Evolutionary conservation across 331 rosid genomes (phyloP).

Genomic region (Saraca asoca): DNA sequence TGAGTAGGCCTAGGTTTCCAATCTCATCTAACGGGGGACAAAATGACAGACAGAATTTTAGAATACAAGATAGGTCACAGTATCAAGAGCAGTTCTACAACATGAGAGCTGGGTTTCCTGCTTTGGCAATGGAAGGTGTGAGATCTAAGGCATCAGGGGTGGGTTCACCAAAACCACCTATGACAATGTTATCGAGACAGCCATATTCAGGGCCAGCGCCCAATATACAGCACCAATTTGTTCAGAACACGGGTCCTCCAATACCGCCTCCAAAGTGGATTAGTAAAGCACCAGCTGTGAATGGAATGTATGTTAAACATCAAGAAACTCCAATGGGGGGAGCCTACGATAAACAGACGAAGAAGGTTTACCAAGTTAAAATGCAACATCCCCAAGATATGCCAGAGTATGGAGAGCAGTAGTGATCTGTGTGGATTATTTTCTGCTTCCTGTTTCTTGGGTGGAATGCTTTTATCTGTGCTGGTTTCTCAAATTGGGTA

Average conservation of each 20-base stretch:
- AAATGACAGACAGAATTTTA: slow-evolving; percentile 62
- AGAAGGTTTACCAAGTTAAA: slow-evolving; percentile 70
- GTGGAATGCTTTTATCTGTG: slow-evolving; percentile 17
- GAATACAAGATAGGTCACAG: slow-evolving; percentile 59
- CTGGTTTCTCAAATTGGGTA: slow-evolving; percentile 33
- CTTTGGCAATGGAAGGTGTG: slow-evolving; percentile 54
- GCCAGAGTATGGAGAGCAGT: slow-evolving; percentile 45
- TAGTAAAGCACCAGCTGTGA: slow-evolving; percentile 48
- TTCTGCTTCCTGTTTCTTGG: slow-evolving; percentile 32
- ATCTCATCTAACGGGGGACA: slow-evolving; percentile 57
- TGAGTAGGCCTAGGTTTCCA: slow-evolving; percentile 60
- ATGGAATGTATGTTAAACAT: slow-evolving; percentile 51
- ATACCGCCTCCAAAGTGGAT: slow-evolving; percentile 89
- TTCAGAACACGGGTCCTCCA: slow-evolving; percentile 69
- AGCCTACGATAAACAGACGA: slow-evolving; percentile 58
- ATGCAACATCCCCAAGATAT: slow-evolving; percentile 50
- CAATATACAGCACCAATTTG: slow-evolving; percentile 48
- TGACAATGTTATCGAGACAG: slow-evolving; percentile 33
- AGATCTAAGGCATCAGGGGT: slow-evolving; percentile 49
- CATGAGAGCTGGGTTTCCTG: slow-evolving; percentile 59
- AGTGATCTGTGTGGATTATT: slow-evolving; percentile 37
- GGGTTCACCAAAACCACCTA: slow-evolving; percentile 43
- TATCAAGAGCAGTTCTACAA: slow-evolving; percentile 60
- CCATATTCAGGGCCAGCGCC: slow-evolving; percentile 53
- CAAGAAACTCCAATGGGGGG: slow-evolving; percentile 57